phyloP scores from a whole-genome alignment of 2,329 filamentous ascomycete species.

The Aspergillus transmontanensis region DNA sequence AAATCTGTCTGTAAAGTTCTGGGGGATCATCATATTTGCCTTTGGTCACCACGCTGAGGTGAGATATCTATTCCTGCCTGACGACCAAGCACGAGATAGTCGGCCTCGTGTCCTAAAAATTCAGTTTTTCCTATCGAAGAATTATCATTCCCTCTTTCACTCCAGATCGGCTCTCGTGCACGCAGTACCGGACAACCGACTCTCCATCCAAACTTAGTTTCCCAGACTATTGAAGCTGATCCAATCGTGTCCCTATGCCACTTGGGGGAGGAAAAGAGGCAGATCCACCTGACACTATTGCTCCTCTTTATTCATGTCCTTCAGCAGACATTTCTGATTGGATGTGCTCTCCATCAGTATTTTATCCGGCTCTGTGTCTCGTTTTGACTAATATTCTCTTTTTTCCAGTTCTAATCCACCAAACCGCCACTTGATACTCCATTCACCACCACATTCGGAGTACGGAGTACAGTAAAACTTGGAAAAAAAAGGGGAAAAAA shows the following conservation, averaged over 20 bases:
- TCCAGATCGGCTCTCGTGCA: background rate
- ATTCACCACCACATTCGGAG: background rate
- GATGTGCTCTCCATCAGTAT: background rate
- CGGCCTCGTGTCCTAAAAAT: background rate
- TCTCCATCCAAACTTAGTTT: background rate
- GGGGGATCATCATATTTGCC: background rate
- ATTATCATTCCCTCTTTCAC: background rate
- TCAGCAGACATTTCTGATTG: background rate
- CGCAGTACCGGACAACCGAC: background rate
- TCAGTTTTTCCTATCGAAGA: no score
- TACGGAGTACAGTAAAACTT: background rate
- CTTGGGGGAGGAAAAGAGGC: background rate
- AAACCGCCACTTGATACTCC: background rate
- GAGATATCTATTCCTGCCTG: background rate
- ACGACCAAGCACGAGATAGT: background rate
- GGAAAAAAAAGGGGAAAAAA: background rate
- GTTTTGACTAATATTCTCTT: background rate
- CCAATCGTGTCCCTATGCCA: background rate
- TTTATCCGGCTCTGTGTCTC: background rate
- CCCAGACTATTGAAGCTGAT: background rate
- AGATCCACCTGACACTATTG: constrained; percentile 1
- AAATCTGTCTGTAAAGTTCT: background rate
- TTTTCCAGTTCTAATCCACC: background rate
- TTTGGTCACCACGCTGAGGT: background rate
- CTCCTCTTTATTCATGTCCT: background rate